Evolutionary conservation across 2,329 filamentous ascomycete genomes (phyloP), one percentile per base, ranked within the genome.

Genomic region (Trichophyton benhamiae): DNA sequence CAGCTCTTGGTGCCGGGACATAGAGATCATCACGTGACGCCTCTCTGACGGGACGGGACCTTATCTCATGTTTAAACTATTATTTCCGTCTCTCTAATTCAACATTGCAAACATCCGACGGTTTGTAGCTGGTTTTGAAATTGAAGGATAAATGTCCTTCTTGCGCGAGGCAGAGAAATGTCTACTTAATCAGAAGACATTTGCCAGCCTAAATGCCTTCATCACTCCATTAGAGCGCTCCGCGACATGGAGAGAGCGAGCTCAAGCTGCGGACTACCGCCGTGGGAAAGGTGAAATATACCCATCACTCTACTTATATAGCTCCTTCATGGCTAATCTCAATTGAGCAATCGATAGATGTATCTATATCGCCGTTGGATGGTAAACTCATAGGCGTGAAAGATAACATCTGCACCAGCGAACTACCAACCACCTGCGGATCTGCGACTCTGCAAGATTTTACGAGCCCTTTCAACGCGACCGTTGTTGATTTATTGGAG

Each of bases 381-480:
- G 78, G 78, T 20, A 71, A 69, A 15, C 62, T 78, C n/a, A 74
- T 88, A 59, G 84, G 85, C 3, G 78, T 91, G 60, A 91, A 91
- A 70, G 88, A 91, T 75, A 91, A 91, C 70, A 89, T 91, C 65
- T 82, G 85, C 60, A 87, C 86, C 0, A 72, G 70, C 20, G 75
- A 80, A 38, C 74, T 83, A n/a, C 81, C 82, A 1, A 96, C 91
- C 25, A 95, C 91, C 75, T 95, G 91, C 74, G 89, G 85, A 65
- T 96, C 92, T 1, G 77, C 77, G 20, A 87, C 90, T 60, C 82
- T 97, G 46, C 71, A 79, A n/a, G 78, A 78, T 64, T 89, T 91
- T 73, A 76, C 73, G 41, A 90, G 87, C 63, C 89, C 91, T 3
- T 92, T 88, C 73, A 84, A 91, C 71, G 90, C 92, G 17, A 92